These are phyloP conservation scores for Penicillium sp. DNA, from an alignment of 2,329 filamentous ascomycete species.

Conservation along the genomic window DNA sequence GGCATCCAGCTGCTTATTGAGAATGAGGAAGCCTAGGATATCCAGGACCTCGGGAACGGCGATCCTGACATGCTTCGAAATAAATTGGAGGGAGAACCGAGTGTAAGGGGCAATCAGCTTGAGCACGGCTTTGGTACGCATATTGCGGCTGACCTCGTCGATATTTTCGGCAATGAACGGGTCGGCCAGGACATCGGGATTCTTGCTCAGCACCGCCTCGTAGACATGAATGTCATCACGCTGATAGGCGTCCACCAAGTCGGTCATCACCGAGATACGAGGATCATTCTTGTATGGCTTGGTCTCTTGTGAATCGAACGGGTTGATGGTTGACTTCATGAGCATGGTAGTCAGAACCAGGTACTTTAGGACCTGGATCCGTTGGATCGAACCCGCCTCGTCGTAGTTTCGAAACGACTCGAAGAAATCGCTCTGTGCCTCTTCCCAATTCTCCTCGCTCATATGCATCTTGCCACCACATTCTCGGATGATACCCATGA, in stretches of 20 bases:
- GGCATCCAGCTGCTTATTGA: constrained; percentile 82
- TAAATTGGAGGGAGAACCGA: constrained; percentile 82
- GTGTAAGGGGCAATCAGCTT: constrained; percentile 95
- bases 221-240: constrained; percentile 91
- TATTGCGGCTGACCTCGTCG: constrained; percentile 96
- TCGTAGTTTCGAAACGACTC: constrained; percentile 99
- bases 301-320: constrained; percentile 97
- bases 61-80: constrained; percentile 85
- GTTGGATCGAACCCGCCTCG: constrained; percentile 91
- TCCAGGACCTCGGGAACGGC: constrained; percentile 85
- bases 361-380: constrained; percentile 97
- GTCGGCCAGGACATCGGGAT: constrained; percentile 85
- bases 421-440: constrained; percentile 96
- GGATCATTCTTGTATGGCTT: constrained; percentile 97
- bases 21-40: constrained; percentile 90
- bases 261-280: constrained; percentile 94
- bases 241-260: constrained; percentile 95
- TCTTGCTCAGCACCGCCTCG: constrained; percentile 80
- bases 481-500: constrained; percentile 98
- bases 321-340: constrained; percentile 98
- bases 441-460: constrained; percentile 99
- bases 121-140: constrained; percentile 92
- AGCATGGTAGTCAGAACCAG: constrained; percentile 95
- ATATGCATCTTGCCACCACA: constrained; percentile 99
- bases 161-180: constrained; percentile 99